Evolutionary conservation across 208 protist species (phyloP), one percentile per base, ranked within the genome.

Genomic region (Phytomonas francai): DNA sequence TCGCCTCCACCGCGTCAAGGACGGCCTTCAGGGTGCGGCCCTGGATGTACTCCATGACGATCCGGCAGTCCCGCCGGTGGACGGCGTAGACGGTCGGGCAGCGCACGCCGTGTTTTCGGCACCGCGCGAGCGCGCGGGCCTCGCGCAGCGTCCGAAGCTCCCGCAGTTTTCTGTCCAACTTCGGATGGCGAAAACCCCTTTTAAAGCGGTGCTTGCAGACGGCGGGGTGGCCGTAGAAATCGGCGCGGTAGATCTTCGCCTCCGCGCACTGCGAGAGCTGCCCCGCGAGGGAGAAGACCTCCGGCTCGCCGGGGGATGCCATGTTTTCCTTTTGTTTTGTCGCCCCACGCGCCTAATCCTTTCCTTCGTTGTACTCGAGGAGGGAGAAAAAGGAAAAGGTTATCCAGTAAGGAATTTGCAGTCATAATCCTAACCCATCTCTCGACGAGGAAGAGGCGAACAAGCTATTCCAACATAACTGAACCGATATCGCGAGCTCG

Each of bases 11-110:
- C 3, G 2, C 42, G 28, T 93, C 81, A 14, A 95, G 63, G 3
- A 80, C 59, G 36, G 88, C 85, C 61, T 90, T 89, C 27, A 93
- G 71, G 0, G 84, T 93, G 7, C 64, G 59, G 3, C 88, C 91
- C 0, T 77, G 64, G 67, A 95, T 91, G 34, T 87, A 71, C 60
- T 93, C 83, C 91, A 97, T 96, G 31, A 91, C 34, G 63, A 96
- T 82, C 25, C 70, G 70, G 33, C 83, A 83, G 19, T 71, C 58
- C 33, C 61, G 59, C 39, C 77, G 76, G 69, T 96, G 79, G 5
- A 89, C 84, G 14, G 75, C 71, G 42, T 79, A 85, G 12, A 96
- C 73, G 22, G 68, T 72, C 9, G 93, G 93, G 4, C 74, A 80
- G 14, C 70, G 71, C 11, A 97, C 78, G 36, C 87, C 85, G 25